Evolutionary conservation across 2,329 filamentous ascomycete genomes (phyloP).

Genomic region (Paecilomyces dactylethromorphus): DNA sequence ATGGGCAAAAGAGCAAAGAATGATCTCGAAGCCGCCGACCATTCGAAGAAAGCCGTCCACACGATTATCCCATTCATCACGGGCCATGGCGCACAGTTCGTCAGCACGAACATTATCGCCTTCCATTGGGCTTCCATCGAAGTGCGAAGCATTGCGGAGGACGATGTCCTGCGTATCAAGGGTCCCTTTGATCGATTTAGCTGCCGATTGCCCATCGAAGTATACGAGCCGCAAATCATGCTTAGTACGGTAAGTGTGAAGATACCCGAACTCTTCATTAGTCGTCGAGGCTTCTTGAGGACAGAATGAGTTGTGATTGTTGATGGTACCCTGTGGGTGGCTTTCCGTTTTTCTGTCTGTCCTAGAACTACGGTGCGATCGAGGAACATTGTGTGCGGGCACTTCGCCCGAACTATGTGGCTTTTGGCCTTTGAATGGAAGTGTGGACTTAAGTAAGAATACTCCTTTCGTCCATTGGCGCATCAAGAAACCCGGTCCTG

Average conservation of each 20-base stretch:
- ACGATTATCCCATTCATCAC: constrained; percentile 15
- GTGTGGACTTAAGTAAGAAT: too few relatives aligned
- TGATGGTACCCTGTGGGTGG: neutral
- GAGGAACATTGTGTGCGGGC: too few relatives aligned
- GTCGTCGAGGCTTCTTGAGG: neutral
- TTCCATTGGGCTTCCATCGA: too few relatives aligned
- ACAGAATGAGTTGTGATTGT: too few relatives aligned
- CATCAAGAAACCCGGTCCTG: too few relatives aligned
- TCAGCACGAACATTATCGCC: constrained; percentile 40
- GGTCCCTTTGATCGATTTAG: constrained; percentile 58
- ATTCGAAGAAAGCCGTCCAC: constrained; percentile 1
- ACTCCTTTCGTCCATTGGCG: too few relatives aligned
- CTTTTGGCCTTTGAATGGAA: too few relatives aligned
- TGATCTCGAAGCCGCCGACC: constrained; percentile 1
- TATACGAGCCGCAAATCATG: constrained; percentile 58
- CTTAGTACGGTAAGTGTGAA: constrained; percentile 59
- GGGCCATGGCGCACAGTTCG: constrained; percentile 50
- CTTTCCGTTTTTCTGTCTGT: too few relatives aligned
- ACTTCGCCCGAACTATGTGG: too few relatives aligned
- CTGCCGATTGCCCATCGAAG: constrained; percentile 64
- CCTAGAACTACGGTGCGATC: too few relatives aligned
- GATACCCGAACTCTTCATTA: constrained; percentile 42
- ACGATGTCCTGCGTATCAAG: constrained; percentile 62
- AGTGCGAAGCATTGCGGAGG: constrained; percentile 37
- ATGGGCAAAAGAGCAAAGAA: too few relatives aligned